phyloP scores from a whole-genome alignment of 2,329 filamentous ascomycete genomes.

The Colletotrichum phormii region DNA sequence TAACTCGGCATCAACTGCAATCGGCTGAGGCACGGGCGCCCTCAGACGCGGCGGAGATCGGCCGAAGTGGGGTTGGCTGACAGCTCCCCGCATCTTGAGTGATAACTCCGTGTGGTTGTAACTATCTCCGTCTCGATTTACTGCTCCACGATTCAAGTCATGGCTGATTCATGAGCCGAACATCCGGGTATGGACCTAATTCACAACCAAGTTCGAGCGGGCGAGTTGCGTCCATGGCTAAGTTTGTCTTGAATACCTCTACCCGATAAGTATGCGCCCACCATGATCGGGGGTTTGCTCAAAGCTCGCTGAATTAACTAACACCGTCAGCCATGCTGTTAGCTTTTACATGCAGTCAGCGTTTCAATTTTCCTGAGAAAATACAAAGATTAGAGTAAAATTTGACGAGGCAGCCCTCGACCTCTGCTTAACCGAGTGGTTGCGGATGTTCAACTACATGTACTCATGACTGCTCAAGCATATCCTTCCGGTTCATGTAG shows the following conservation, averaged over 20 bases:
- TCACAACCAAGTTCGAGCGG: neutral
- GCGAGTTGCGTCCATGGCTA: neutral
- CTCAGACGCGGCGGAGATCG: neutral
- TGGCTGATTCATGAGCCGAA: neutral
- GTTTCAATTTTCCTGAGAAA: neutral
- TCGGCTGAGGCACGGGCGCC: neutral
- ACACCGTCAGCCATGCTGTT: too few relatives aligned
- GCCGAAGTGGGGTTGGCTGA: neutral
- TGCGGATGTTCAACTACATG: neutral
- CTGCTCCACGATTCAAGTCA: neutral
- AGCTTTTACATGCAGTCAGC: too few relatives aligned
- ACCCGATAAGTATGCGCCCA: too few relatives aligned
- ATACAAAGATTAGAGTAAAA: neutral
- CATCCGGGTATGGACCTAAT: neutral
- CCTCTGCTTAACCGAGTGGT: neutral
- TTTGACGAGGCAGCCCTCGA: neutral
- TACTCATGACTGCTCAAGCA: constrained; percentile 1
- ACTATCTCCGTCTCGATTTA: neutral
- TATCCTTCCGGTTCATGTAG: constrained; percentile 4
- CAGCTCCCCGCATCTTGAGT: neutral
- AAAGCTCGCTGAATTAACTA: too few relatives aligned
- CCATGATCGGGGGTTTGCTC: too few relatives aligned
- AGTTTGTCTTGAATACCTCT: too few relatives aligned
- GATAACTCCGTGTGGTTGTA: neutral
- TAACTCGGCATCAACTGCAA: neutral